phyloP scores from a whole-genome alignment of 2,329 filamentous ascomycete genomes.

The Colletotrichum shisoi region DNA sequence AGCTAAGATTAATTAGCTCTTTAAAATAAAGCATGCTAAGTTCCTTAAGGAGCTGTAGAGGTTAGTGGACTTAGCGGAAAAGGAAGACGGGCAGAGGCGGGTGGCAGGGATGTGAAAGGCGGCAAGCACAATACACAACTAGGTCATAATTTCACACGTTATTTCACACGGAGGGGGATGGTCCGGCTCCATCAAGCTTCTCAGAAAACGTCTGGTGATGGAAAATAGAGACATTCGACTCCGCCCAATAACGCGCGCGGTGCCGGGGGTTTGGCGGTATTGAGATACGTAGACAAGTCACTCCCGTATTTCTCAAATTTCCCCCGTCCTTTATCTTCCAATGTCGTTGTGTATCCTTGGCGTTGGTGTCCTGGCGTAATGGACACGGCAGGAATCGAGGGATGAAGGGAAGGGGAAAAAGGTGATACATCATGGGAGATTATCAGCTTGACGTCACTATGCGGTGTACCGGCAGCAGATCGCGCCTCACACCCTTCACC shows the following conservation, averaged over 20 bases:
- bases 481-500: constrained; percentile 18
- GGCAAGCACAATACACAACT: too few species aligned
- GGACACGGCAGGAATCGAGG: not conserved
- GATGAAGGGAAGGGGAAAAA: not conserved
- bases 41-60: too few species aligned
- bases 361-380: not conserved
- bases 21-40: too few species aligned
- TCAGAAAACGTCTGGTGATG: constrained; percentile 6
- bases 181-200: constrained; percentile 11
- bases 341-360: not conserved
- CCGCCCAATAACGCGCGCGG: not conserved
- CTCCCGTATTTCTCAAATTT: not conserved
- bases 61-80: too few species aligned
- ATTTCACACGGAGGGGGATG: constrained; percentile 16
- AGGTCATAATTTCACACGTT: constrained; percentile 28
- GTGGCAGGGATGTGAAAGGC: too few species aligned
- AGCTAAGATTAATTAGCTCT: too few species aligned
- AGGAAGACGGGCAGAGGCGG: too few species aligned
- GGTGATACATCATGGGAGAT: constrained; percentile 35
- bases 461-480: constrained; percentile 32
- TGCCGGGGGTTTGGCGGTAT: not conserved
- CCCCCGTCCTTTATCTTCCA: not conserved
- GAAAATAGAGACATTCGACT: not conserved
- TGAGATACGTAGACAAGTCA: not conserved
- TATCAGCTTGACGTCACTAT: constrained; percentile 36